Base-by-base conservation (phyloP, 169 alveolate genomes). In the Plasmodium falciparum region DNA sequence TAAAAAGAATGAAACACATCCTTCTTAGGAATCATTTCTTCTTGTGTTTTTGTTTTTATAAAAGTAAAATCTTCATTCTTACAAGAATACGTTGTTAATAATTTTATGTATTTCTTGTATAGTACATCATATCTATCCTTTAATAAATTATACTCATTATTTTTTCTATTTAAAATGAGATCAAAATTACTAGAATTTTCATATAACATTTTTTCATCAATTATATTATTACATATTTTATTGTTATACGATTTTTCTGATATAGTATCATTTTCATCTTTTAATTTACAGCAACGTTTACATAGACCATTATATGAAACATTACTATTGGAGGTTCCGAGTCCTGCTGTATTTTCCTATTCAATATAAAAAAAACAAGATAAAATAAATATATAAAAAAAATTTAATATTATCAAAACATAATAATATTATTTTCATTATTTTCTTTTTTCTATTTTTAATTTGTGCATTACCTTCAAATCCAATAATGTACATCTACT, bases 1-100 rank as follows among this genome's bases (percentile, higher is more conserved):
- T 78, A 78, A 52, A 78, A 78, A 52, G 75, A 78, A 58, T 78
- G 89, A 78, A 78, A 47, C 45, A 78, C 71, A 58, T 43, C 89
- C 50, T 43, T 9, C 13, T 63, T 15, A 4, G 78, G 63, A n/a
- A 17, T 59, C 22, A 59, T 43, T 50, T 7, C 65, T 22, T 78
- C 76, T 24, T 61, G 54, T 33, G 17, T 54, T 70, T 71, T 78
- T 65, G 22, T 22, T 66, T 17, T 49, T 65, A 50, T 78, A 78
- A 78, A 78, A 20, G 89, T 59, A 78, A 66, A 29, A 13, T 78
- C 89, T 52, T 78, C 50, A 59, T 70, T 78, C 54, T 78, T 67
- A 15, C 66, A 26, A 8, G 59, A 50, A 6, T 66, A 47, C 71
- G 13, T 74, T 33, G 56, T 71, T 50, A 78, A 70, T 9, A 78